phyloP scores from a whole-genome alignment of 257 asterid genomes.

The Cinchona pubescens region DNA sequence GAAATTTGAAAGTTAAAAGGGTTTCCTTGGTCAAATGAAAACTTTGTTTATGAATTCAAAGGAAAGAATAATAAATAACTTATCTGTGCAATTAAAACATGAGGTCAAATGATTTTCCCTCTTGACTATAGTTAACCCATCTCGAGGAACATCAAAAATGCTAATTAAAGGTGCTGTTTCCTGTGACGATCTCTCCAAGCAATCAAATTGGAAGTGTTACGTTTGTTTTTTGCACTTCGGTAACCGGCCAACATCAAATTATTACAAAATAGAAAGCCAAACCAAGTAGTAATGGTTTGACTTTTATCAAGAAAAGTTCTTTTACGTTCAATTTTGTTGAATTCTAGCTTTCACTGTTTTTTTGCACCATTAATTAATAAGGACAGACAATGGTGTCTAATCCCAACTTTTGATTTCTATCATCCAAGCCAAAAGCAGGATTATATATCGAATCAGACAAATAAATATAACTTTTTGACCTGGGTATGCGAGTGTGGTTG shows the following conservation, averaged over 20 bases:
- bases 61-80: too few relatives aligned
- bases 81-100: not conserved
- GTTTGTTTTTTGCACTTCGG: not conserved
- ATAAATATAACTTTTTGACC: slow-evolving; percentile 20
- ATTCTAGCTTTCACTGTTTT: not conserved
- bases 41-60: slow-evolving; percentile 20
- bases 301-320: not conserved
- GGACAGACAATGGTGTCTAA: slow-evolving; percentile 19
- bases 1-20: too few relatives aligned
- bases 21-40: too few relatives aligned
- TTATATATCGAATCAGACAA: slow-evolving; percentile 17
- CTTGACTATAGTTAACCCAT: not conserved
- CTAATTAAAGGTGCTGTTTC: too few relatives aligned
- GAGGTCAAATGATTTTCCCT: slow-evolving; percentile 21
- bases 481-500: slow-evolving; percentile 6
- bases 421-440: slow-evolving; percentile 11
- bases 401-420: slow-evolving; percentile 22
- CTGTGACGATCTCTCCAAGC: not conserved
- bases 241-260: not conserved
- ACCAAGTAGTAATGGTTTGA: not conserved
- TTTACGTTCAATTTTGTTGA: not conserved
- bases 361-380: slow-evolving; percentile 5
- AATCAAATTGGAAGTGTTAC: not conserved
- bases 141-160: slow-evolving; percentile 8
- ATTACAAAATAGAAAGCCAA: not conserved